Evolutionary conservation across 2,329 filamentous ascomycete species (phyloP).

Genomic region (Ophiocordyceps camponoti-rufipedis): DNA sequence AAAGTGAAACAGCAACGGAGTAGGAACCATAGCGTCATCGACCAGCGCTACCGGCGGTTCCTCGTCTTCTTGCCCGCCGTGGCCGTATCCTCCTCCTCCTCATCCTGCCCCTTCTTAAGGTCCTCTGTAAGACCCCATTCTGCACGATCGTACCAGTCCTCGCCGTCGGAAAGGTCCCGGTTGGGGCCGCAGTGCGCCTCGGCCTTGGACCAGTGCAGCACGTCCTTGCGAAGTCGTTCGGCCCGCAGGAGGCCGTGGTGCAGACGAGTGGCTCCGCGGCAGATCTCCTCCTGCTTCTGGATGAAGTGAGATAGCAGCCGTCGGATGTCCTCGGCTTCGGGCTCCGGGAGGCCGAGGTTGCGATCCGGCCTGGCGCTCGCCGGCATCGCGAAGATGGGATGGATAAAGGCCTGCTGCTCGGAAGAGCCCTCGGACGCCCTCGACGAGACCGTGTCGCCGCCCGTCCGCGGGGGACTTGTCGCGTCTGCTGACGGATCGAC

Average conservation of each 20-base stretch:
- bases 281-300: slow-evolving; percentile 74
- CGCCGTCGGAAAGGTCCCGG: slow-evolving; percentile 67
- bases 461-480: slow-evolving; percentile 6
- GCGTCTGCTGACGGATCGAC: slow-evolving; percentile 19
- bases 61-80: slow-evolving; percentile 43
- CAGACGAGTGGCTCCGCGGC: slow-evolving; percentile 48
- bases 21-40: too few species aligned
- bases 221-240: slow-evolving; percentile 51
- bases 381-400: slow-evolving; percentile 58
- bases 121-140: slow-evolving; percentile 61
- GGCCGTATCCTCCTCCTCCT: slow-evolving; percentile 58
- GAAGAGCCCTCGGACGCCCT: slow-evolving; percentile 3
- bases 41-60: slow-evolving; percentile 23
- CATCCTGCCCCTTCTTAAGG: slow-evolving; percentile 64
- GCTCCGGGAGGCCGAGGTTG: slow-evolving; percentile 51
- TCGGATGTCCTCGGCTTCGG: slow-evolving; percentile 63
- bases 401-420: slow-evolving; percentile 37
- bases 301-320: slow-evolving; percentile 58
- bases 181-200: slow-evolving; percentile 51
- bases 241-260: slow-evolving; percentile 55
- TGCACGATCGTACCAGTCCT: slow-evolving; percentile 76
- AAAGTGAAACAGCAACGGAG: too few species aligned
- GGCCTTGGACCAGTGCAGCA: slow-evolving; percentile 59
- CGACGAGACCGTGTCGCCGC: not conserved
- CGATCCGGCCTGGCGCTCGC: slow-evolving; percentile 43